Conservation (phyloP, 2,329 filamentous ascomycete species). For the Plectosphaerella cucumerina region DNA sequence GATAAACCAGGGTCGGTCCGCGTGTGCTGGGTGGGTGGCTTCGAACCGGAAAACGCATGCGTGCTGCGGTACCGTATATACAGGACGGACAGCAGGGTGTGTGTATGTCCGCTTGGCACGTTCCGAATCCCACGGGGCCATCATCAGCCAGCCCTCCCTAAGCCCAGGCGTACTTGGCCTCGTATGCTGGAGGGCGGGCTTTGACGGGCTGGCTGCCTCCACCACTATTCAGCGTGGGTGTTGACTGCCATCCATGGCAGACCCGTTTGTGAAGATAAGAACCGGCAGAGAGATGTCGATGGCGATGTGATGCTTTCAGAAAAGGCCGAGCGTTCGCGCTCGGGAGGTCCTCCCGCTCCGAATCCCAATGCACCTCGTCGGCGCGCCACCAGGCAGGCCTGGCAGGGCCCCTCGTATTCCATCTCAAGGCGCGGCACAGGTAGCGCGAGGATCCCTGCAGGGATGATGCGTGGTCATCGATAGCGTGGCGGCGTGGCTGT, state of each 20-base stretch:
- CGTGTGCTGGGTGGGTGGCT: neutral
- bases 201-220: no score
- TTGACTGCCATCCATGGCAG: no score
- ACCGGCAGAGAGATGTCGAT: no score
- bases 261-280: no score
- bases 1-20: neutral
- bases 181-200: no score
- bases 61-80: neutral
- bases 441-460: constrained; percentile 10
- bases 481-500: constrained; percentile 1
- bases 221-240: no score
- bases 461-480: constrained; percentile 7
- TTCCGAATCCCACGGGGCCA: neutral
- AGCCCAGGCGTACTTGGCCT: no score
- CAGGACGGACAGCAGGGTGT: neutral
- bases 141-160: neutral
- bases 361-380: no score
- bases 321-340: no score
- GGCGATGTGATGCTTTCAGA: no score
- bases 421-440: constrained; percentile 3
- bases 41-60: neutral
- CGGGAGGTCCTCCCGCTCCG: no score
- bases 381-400: no score
- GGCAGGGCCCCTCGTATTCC: constrained; percentile 13
- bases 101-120: neutral